A percentile compares a stretch with the other conserved stretches of the same genome.
phyloP scores from a whole-genome alignment of 2,329 filamentous ascomycete species.

The Penicillium sp. region DNA sequence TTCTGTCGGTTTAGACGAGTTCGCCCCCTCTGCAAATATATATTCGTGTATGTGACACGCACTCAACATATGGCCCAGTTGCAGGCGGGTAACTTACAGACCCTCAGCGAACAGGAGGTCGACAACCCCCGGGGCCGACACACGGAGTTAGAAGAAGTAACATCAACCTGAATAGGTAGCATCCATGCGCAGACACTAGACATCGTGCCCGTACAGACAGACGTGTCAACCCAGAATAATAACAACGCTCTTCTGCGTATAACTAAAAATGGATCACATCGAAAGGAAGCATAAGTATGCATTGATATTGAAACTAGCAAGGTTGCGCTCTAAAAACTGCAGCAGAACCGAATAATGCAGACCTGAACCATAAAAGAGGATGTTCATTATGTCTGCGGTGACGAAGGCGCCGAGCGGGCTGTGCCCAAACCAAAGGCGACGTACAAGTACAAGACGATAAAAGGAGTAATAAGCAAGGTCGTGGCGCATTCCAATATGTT shows the following conservation, averaged over 20 bases:
- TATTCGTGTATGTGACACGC: background rate
- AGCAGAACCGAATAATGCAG: background rate
- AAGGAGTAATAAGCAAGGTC: slow-evolving; percentile 24
- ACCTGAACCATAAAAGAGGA: background rate
- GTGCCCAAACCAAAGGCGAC: slow-evolving; percentile 17
- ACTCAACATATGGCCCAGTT: background rate
- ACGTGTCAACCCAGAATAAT: background rate
- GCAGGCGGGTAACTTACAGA: too few relatives aligned
- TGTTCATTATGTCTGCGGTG: slow-evolving; percentile 9
- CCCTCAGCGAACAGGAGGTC: too few relatives aligned
- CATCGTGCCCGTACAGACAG: too few relatives aligned
- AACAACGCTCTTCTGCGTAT: background rate
- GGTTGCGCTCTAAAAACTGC: background rate
- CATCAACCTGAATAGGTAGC: too few relatives aligned
- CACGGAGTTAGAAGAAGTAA: too few relatives aligned
- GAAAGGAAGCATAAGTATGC: background rate
- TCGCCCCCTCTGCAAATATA: too few relatives aligned
- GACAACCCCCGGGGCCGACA: too few relatives aligned
- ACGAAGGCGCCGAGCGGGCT: slow-evolving; percentile 8
- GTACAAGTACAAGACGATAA: slow-evolving; percentile 34
- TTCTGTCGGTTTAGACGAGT: background rate
- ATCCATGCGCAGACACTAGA: too few relatives aligned
- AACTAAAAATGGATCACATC: background rate
- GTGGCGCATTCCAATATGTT: slow-evolving; percentile 32
- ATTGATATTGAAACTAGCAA: background rate